These are phyloP conservation scores for Neonectria ditissima DNA, from an alignment of 2,329 filamentous ascomycete genomes.

Conservation along the genomic window DNA sequence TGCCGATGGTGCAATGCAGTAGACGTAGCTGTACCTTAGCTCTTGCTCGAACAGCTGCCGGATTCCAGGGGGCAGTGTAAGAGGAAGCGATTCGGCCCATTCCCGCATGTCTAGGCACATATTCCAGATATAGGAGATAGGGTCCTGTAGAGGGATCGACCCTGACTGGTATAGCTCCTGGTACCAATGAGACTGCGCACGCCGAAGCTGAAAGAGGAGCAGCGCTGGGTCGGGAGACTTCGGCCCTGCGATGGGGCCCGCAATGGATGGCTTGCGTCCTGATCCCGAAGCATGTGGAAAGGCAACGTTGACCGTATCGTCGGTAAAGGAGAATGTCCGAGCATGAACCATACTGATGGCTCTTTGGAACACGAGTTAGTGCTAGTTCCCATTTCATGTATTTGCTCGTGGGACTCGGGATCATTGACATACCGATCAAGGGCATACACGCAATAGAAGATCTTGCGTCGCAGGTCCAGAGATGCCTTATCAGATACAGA, in stretches of 20 bases:
- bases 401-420: not conserved
- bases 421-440: conserved; percentile 77
- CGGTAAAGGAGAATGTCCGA: conserved; percentile 91
- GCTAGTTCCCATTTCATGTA: not conserved
- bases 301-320: conserved; percentile 86
- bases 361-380: conserved; percentile 57
- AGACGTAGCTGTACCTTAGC: conserved; percentile 89
- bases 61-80: conserved; percentile 72
- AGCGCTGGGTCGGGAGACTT: conserved; percentile 76
- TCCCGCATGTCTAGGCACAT: conserved; percentile 80
- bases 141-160: conserved; percentile 73
- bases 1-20: conserved; percentile 85
- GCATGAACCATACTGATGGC: conserved; percentile 90
- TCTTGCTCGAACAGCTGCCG: conserved; percentile 88
- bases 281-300: conserved; percentile 69
- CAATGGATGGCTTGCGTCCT: conserved; percentile 56
- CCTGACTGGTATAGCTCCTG: conserved; percentile 87
- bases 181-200: conserved; percentile 89
- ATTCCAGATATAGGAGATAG: conserved; percentile 79
- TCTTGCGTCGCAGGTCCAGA: conserved; percentile 81
- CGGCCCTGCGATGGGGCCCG: conserved; percentile 57
- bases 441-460: conserved; percentile 92
- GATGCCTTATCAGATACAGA: conserved; percentile 74
- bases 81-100: conserved; percentile 84
- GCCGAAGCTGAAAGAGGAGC: conserved; percentile 84